Conservation (phyloP, 768 basidiomycete species). For the Auricularia auricula-judae region DNA sequence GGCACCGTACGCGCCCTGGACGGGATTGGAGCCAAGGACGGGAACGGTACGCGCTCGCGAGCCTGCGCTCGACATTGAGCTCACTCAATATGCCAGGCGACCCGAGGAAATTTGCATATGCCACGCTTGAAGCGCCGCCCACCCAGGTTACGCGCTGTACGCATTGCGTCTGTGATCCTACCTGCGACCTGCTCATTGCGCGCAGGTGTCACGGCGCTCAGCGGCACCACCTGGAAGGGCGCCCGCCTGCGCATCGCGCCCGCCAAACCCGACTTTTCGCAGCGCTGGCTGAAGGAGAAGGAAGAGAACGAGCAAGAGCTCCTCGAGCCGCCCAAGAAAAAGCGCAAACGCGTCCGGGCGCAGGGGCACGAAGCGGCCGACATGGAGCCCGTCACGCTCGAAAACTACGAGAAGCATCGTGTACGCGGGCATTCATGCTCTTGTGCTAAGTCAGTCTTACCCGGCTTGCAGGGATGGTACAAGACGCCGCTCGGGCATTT, state of each 20-base stretch:
- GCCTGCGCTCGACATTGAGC: background rate
- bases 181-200: background rate
- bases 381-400: slow-evolving; percentile 53
- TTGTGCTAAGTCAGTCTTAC: no score
- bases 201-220: slow-evolving; percentile 61
- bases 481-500: slow-evolving; percentile 56
- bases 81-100: slow-evolving; percentile 15
- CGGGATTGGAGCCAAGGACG: slow-evolving; percentile 56
- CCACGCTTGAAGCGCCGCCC: slow-evolving; percentile 56
- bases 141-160: slow-evolving; percentile 54
- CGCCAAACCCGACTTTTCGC: slow-evolving; percentile 63
- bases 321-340: background rate
- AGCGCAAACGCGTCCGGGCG: slow-evolving; percentile 11
- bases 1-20: slow-evolving; percentile 60
- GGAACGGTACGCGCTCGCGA: slow-evolving; percentile 29
- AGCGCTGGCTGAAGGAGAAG: slow-evolving; percentile 36
- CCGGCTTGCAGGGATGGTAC: slow-evolving; percentile 43
- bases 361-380: slow-evolving; percentile 39
- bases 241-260: slow-evolving; percentile 72
- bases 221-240: slow-evolving; percentile 84
- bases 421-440: no score
- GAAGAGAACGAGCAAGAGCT: slow-evolving; percentile 19
- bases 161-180: slow-evolving; percentile 13
- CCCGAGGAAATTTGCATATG: slow-evolving; percentile 61
- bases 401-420: slow-evolving; percentile 22